Base-by-base conservation (phyloP, 176 grass and related monocot genomes). In the Oryza glumipatula region DNA sequence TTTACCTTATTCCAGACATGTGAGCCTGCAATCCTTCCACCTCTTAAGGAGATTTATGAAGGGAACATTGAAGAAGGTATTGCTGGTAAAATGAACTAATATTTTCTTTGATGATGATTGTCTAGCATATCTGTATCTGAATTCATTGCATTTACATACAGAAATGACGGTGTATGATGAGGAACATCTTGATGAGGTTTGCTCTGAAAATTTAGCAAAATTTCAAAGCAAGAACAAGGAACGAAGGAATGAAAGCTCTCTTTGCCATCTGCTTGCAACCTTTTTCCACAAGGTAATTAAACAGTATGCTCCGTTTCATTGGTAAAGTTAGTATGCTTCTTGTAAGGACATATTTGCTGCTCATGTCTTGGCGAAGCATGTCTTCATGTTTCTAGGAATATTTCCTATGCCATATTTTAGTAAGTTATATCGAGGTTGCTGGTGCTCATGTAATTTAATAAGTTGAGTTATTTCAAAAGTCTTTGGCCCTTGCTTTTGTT, bases 261-360 rank as follows among this genome's bases (percentile, higher is more conserved):
- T 95, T 65, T 83, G 79, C 32, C 19, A 72, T 72, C 93, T 95
- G 54, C 77, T 98, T 61, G 30, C 79, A 60, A 86, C 91, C 58
- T 98, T 98, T 78, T 98, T 98, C 65, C 33, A 81, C 7, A 95
- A 95, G 89, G 93, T 98, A 90, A 84, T 43, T 67, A 17, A 71
- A 75, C 24, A 39, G 47, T 74, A 54, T 78, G 35, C 23, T 49
- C 67, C 81, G 36, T 65, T 81, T 54, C 39, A 21, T 22, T 79
- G 35, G 87, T 47, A 23, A 12, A 87, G 46, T 76, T 72, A 63
- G 21, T 39, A 82, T 76, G 24, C 61, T 51, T 30, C 56, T 76
- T 89, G 30, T 73, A 32, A 46, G 54, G 78, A 36, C 48, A 76
- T 19, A 17, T 85, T 73, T 61, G 49, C 17, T 60, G 9, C 72